Evolutionary conservation across 148 eudicot species (phyloP).

Genomic region (Limonium bicolor): DNA sequence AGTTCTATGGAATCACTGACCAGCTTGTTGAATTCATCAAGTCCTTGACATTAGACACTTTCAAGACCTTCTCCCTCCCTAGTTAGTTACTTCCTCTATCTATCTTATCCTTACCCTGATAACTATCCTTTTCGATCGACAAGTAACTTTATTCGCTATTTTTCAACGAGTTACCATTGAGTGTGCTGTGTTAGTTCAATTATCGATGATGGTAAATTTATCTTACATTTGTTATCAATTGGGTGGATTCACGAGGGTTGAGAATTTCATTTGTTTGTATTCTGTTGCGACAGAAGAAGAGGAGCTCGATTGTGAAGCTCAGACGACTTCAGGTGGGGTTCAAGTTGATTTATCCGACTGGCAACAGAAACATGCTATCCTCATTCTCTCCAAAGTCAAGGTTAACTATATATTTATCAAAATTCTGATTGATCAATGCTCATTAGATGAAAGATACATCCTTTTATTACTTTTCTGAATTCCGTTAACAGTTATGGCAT

Average conservation of each 20-base stretch:
- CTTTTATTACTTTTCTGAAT: no score
- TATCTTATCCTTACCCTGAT: not conserved
- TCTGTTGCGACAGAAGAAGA: slow-evolving; percentile 23
- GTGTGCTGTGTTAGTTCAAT: not conserved
- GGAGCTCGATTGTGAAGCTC: slow-evolving; percentile 21
- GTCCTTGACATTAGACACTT: slow-evolving; percentile 56
- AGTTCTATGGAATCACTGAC: slow-evolving; percentile 41
- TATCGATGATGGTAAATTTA: not conserved
- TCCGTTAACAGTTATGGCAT: no score
- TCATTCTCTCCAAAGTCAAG: slow-evolving; percentile 77
- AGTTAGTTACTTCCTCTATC: slow-evolving; percentile 21
- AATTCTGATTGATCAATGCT: no score
- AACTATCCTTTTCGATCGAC: no score
- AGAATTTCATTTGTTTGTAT: not conserved
- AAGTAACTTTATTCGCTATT: not conserved
- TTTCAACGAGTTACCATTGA: not conserved
- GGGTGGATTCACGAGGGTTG: no score
- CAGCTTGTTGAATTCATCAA: slow-evolving; percentile 50
- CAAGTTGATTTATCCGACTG: slow-evolving; percentile 71
- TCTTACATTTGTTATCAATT: not conserved
- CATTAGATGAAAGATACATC: no score
- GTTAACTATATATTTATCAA: no score
- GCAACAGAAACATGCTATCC: slow-evolving; percentile 70
- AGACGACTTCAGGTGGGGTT: slow-evolving; percentile 22
- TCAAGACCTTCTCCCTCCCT: slow-evolving; percentile 49